Evolutionary conservation across 2,329 filamentous ascomycete species (phyloP), one percentile per base, ranked within the genome.

Genomic region (Chaetomiaceae sp.): DNA sequence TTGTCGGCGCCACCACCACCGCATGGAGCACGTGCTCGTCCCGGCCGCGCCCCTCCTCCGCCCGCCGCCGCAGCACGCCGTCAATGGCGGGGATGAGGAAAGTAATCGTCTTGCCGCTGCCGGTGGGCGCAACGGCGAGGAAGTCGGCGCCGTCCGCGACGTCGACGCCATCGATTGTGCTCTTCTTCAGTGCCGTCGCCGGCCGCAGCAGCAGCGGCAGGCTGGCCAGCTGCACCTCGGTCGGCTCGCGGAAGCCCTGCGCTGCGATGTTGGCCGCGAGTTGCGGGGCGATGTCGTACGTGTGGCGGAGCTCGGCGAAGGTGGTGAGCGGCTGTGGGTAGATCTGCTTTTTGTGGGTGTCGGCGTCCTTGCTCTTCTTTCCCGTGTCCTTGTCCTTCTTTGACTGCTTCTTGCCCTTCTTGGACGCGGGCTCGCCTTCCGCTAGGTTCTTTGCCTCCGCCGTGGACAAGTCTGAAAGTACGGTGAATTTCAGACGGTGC

Each of bases 81-180:
- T 95, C 84, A 57, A 98, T 81, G 3, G 89, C 76, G 0, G 91
- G 90, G 34, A 98, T 86, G 58, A 97, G 67, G 60, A 96, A 98
- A 15, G 89, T 88, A 53, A 98, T 72, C 0, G 93, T 98, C 72
- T 98, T 98, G 36, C 93, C 93, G 63, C 91, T 97, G 19, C 93
- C 93, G 0, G 93, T 98, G 1, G 93, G 93, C 3, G 93, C 93
- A 35, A 97, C 82, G 0, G 88, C 87, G 52, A 98, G 67, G 32
- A 98, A 79, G 69, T 98, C 84, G 4, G 91, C 71, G 11, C 64
- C 65, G 40, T 55, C 53, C 22, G 61, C 52, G 12, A 59, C 56
- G 17, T 70, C 48, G 17, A 66, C 64, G 18, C 60, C 60, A 20
- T 62, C 65, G 4, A 62, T 63, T 11, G 61, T 60, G 17, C 63